A percentile compares a stretch with the other conserved stretches of the same genome.
phyloP scores from a whole-genome alignment of 2,329 filamentous ascomycete species.

The Colletotrichum sp. region DNA sequence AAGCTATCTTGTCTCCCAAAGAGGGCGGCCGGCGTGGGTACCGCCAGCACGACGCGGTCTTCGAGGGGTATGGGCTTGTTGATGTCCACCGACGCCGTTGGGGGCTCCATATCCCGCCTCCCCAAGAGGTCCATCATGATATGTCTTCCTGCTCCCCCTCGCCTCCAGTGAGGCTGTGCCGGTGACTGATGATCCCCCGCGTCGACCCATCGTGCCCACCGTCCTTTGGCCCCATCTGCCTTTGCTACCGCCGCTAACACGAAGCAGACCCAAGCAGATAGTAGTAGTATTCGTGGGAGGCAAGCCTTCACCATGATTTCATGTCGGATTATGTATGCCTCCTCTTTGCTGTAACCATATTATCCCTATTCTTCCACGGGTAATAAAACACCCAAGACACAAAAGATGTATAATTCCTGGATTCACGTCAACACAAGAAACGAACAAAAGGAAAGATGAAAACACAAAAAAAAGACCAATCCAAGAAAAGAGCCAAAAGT shows the following conservation, averaged over 20 bases:
- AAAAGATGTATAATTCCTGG: background rate
- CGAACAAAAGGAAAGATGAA: background rate
- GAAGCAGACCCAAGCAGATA: background rate
- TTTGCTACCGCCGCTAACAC: background rate
- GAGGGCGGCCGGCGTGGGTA: conserved; percentile 11
- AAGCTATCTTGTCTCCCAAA: background rate
- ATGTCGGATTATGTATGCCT: conserved; percentile 13
- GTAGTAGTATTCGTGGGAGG: conserved; percentile 12
- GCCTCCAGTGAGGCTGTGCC: background rate
- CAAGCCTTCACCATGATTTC: conserved; percentile 21
- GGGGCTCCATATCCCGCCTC: background rate
- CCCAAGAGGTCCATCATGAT: background rate
- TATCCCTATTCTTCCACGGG: background rate
- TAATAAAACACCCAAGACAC: background rate
- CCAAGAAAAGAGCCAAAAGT: background rate
- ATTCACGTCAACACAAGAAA: background rate
- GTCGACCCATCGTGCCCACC: background rate
- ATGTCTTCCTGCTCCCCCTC: background rate
- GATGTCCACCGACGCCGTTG: conserved; percentile 2
- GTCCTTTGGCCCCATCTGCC: background rate
- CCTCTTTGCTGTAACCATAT: background rate
- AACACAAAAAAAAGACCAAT: background rate
- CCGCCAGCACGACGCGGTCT: conserved; percentile 11
- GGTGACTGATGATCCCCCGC: background rate
- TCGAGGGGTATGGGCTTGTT: conserved; percentile 7